Evolutionary conservation across 1,284 basidiomycete species (phyloP), one percentile per base, ranked within the genome.

Genomic region (Apiotrichum sp.): DNA sequence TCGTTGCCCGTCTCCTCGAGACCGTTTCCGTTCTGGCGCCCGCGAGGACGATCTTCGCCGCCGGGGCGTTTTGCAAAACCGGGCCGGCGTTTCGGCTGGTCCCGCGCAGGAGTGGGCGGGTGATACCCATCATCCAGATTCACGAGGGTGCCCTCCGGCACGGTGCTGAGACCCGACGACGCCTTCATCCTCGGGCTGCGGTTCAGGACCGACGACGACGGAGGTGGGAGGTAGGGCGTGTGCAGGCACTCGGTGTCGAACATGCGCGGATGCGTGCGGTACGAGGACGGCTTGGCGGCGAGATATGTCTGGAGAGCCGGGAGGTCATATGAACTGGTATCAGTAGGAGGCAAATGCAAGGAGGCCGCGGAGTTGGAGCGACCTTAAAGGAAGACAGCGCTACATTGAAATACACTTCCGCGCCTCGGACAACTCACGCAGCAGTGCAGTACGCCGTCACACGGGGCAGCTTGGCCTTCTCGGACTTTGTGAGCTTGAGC

Each of bases 401-500:
- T 8, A 9, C 13, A 13, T 38, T 13, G 36, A 8, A 8, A 38
- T 38, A 13, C 36, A 9, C 36, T 13, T 13, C 36, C 13, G 8
- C 36, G 36, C 9, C 10, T 41, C 40, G 1, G 16, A n/a, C 9
- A 4, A 76, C 82, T 65, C 74, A 93, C 89, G 84, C 86, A 40
- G 93, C 90, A 13, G 93, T 97, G 54, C 91, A 90, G 76, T 96
- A 97, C 2, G 93, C 93, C 4, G 93, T 96, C 16, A 95, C 93
- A 63, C 93, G 80, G n/a, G 93, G 92, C 35, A 97, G 75, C 43
- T 87, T 90, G 65, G 93, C 92, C 38, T 93, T 92, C 69, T 93
- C 93, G 74, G 88, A 90, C 77, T 95, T 93, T 0, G 93, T 97
- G 61, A 97, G 76, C 57, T 83, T 84, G 58, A 91, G 77, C 0